These are phyloP conservation scores for Cylindrodendrum hubeiense DNA, from an alignment of 2,329 filamentous ascomycete genomes.

Conservation along the genomic window DNA sequence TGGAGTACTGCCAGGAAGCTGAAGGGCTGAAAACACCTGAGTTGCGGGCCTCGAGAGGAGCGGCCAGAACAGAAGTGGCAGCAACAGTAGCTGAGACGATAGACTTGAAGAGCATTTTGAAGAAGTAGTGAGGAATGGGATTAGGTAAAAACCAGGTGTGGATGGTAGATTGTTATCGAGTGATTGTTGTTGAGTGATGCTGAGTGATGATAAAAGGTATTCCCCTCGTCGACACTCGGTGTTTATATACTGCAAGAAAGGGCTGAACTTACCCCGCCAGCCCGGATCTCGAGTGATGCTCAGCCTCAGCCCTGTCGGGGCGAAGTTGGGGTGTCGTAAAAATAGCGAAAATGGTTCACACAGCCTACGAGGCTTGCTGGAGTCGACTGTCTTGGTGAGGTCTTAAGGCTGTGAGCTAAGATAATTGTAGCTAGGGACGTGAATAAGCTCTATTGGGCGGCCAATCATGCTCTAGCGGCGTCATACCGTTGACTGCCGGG, in stretches of 20 bases:
- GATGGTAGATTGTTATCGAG: background rate
- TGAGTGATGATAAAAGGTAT: background rate
- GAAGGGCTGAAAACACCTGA: constrained; percentile 32
- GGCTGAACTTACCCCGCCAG: background rate
- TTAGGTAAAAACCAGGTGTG: background rate
- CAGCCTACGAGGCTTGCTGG: background rate
- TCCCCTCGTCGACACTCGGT: background rate
- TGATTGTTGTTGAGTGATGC: background rate
- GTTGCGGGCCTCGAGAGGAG: constrained; percentile 26
- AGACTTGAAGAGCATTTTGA: constrained; percentile 35
- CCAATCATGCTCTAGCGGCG: background rate
- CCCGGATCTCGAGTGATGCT: background rate
- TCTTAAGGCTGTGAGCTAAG: background rate
- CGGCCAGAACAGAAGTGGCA: constrained; percentile 30
- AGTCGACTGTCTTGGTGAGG: background rate
- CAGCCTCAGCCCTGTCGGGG: background rate
- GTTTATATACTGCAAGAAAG: constrained; percentile 1
- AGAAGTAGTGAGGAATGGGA: background rate
- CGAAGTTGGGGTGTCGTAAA: background rate
- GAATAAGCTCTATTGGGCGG: background rate
- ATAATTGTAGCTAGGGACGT: background rate
- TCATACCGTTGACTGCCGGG: background rate
- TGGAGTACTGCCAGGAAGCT: constrained; percentile 33
- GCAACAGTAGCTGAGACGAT: constrained; percentile 31
- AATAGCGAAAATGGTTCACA: background rate